Base-by-base conservation (phyloP, 192 early-diverging fungal species). In the Backusella liffmaniae region DNA sequence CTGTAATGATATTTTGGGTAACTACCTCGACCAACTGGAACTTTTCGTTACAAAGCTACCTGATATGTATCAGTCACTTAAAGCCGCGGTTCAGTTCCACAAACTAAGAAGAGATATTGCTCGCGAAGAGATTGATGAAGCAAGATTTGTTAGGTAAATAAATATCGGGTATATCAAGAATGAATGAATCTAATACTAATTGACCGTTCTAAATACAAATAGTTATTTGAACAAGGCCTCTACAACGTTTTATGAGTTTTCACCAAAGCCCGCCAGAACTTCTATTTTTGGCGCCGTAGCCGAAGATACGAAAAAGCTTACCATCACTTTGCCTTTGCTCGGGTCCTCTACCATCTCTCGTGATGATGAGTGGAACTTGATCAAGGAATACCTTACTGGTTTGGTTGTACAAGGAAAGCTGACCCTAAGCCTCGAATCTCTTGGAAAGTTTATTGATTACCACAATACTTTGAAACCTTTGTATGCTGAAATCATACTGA, bases 81-180 rank as follows among this genome's bases (percentile, higher is more conserved):
- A 76, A 36, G 26, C 75, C 8, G 30, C 21, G 3, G 51, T 76
- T 29, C 23, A 30, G 0, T 76, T 76, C 16, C 35, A 70, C 35
- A 46, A 70, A 39, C 32, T 76, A 10, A 67, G 75, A 16, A 21
- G 68, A 3, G 67, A 76, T n/a, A 76, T 76, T 56, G 42, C 49
- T 18, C 13, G 75, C 23, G 13, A 76, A 29, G 46, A 70, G 3
- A 37, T 51, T 59, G 34, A 51, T n/a, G 75, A 76, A 35, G 67
- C 12, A n/a, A 29, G 67, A 51, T 67, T 76, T 51, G 35, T 76
- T 9, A 21, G 51, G 75, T 76, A 51, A 59, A 32, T 62, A 12
- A 3, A 26, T 44, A 29, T 62, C 26, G 7, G 23, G 4, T 5
- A 1, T 12, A 29, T 4, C 8, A 1, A 18, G 23, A 49, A 49